phyloP scores from a whole-genome alignment of 805 yeast genomes.

The Candida awuae region DNA sequence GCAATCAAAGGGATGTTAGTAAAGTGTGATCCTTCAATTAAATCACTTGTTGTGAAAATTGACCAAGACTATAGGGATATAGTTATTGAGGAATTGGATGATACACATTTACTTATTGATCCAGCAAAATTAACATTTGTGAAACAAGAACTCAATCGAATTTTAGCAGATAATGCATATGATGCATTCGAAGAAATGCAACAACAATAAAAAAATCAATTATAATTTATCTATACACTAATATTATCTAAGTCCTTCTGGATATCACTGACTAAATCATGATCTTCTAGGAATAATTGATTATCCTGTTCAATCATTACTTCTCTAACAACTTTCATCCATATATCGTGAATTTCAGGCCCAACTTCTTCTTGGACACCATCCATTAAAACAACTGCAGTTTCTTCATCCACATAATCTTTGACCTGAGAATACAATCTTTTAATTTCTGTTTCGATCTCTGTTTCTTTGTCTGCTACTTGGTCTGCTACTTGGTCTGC shows the following conservation, averaged over 20 bases:
- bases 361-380: conserved; percentile 57
- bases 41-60: conserved; percentile 75
- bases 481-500: not conserved
- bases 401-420: conserved; percentile 50
- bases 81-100: conserved; percentile 72
- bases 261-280: conserved; percentile 1
- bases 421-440: conserved; percentile 44
- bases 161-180: conserved; percentile 76
- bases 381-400: conserved; percentile 46
- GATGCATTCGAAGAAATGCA: conserved; percentile 65
- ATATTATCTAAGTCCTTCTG: conserved; percentile 6
- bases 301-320: conserved; percentile 18
- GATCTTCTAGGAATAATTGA: not conserved
- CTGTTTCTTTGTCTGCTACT: not conserved
- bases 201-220: not conserved
- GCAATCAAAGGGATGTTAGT: conserved; percentile 49
- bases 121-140: conserved; percentile 67
- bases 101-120: conserved; percentile 79
- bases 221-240: not conserved
- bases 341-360: conserved; percentile 49
- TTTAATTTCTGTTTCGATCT: conserved; percentile 28
- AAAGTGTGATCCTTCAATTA: conserved; percentile 80
- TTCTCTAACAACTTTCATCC: conserved; percentile 25
- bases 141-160: conserved; percentile 65
- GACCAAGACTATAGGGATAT: conserved; percentile 74